Conservation (phyloP, 192 early-diverging fungal species). For the Podila horticola region DNA sequence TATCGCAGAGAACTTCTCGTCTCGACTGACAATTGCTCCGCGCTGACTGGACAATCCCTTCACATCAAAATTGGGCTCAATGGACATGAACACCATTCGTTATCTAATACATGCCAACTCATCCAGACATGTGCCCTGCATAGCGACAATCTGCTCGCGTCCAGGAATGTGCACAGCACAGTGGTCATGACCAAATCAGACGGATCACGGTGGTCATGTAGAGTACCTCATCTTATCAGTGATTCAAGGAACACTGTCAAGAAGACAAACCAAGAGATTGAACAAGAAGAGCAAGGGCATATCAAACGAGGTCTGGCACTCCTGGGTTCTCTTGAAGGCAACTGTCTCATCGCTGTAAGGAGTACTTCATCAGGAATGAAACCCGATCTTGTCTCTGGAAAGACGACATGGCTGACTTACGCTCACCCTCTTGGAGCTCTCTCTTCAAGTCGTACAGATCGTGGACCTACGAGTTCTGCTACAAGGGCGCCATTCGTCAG, state of each 20-base stretch:
- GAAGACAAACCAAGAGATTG: constrained; percentile 20
- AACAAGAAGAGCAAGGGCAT: constrained; percentile 29
- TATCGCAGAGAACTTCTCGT: background rate
- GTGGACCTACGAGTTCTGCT: constrained; percentile 90
- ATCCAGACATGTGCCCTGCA: background rate
- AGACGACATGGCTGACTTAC: background rate
- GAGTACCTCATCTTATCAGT: constrained; percentile 50
- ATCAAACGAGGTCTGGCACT: constrained; percentile 64
- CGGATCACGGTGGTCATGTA: constrained; percentile 60
- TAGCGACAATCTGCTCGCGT: background rate
- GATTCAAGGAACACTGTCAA: constrained; percentile 7
- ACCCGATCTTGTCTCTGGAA: background rate
- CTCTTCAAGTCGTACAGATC: constrained; percentile 48
- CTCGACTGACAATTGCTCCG: background rate
- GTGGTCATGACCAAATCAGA: constrained; percentile 41
- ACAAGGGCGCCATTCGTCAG: constrained; percentile 22
- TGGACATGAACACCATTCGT: background rate
- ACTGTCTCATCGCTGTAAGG: constrained; percentile 61
- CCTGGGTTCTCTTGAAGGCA: constrained; percentile 43
- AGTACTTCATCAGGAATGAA: background rate
- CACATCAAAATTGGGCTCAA: background rate
- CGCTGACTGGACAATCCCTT: background rate
- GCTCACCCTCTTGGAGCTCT: background rate
- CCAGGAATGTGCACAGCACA: background rate
- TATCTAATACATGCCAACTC: background rate